phyloP scores from a whole-genome alignment of 768 basidiomycete species.

The Candolleomyces eurysporus region DNA sequence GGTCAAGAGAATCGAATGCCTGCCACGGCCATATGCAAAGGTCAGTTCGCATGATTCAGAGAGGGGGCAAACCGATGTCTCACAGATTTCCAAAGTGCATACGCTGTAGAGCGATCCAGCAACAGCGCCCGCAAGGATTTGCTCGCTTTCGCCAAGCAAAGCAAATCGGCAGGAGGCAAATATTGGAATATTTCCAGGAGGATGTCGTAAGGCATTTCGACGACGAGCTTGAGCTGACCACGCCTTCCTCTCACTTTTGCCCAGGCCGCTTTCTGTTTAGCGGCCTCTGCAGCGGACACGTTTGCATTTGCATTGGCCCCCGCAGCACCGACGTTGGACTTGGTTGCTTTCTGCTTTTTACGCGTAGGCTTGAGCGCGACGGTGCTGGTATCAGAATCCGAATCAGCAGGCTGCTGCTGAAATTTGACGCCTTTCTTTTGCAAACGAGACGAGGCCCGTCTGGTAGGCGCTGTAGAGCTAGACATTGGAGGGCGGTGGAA shows the following conservation, averaged over 20 bases:
- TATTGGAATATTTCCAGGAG: conserved; percentile 37
- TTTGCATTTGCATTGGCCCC: too few species aligned
- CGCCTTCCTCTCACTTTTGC: conserved; percentile 16
- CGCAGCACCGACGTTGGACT: too few species aligned
- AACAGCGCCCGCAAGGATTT: conserved; percentile 34
- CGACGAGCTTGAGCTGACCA: conserved; percentile 24
- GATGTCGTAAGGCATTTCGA: conserved; percentile 33
- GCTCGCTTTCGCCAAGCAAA: conserved; percentile 37
- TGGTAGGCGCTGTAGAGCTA: too few species aligned
- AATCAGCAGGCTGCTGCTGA: too few species aligned
- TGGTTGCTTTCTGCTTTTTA: too few species aligned
- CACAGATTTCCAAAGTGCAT: conserved; percentile 32
- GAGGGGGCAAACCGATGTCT: background rate
- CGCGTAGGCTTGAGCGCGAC: too few species aligned
- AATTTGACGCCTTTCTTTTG: too few species aligned
- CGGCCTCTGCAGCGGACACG: too few species aligned
- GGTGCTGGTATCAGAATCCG: too few species aligned
- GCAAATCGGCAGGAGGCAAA: conserved; percentile 37
- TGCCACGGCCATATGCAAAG: background rate
- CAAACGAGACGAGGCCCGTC: too few species aligned
- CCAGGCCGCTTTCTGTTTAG: background rate
- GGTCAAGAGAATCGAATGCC: conserved; percentile 22
- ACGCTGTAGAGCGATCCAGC: conserved; percentile 17
- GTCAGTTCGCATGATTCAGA: background rate
- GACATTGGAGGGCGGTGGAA: too few species aligned